These are phyloP conservation scores for Microbotryum silenes-acaulis DNA, from an alignment of 1,284 basidiomycete species.

Conservation along the genomic window DNA sequence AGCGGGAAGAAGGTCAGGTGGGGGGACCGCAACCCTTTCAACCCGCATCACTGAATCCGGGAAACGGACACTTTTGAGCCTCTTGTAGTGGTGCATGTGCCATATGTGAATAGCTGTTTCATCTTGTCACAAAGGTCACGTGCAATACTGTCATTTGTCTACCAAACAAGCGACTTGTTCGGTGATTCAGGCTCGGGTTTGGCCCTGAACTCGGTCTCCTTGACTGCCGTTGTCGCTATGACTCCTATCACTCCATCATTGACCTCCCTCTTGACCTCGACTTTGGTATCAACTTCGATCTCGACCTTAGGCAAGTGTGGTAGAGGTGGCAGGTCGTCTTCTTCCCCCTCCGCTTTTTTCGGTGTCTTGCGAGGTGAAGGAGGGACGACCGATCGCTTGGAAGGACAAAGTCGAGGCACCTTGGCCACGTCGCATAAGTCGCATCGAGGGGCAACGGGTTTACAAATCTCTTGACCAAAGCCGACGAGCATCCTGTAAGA, in stretches of 20 bases:
- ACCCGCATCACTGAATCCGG: not conserved
- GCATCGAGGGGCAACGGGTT: slow-evolving; percentile 74
- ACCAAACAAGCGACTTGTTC: not conserved
- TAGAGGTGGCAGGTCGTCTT: slow-evolving; percentile 6
- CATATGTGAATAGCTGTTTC: too few relatives aligned
- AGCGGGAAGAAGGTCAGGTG: slow-evolving; percentile 2
- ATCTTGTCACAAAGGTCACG: not conserved
- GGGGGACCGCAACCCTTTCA: slow-evolving; percentile 5
- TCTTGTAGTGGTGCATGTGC: too few relatives aligned
- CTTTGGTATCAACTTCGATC: slow-evolving; percentile 2
- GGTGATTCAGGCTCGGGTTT: too few relatives aligned
- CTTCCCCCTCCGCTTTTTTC: slow-evolving; percentile 1
- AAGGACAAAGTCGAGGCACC: slow-evolving; percentile 42
- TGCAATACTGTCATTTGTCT: not conserved
- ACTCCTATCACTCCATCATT: too few relatives aligned
- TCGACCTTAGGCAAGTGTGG: slow-evolving; percentile 7
- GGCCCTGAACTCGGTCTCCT: too few relatives aligned
- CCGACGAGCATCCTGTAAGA: slow-evolving; percentile 66
- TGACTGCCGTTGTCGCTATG: too few relatives aligned
- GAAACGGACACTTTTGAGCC: not conserved
- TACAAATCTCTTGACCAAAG: slow-evolving; percentile 81
- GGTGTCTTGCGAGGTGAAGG: slow-evolving; percentile 13
- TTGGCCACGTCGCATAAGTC: slow-evolving; percentile 54
- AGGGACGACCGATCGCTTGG: slow-evolving; percentile 26
- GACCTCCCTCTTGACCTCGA: not conserved